Base-by-base conservation (phyloP, 305 asterid genomes). In the Fraxinus baroniana region DNA sequence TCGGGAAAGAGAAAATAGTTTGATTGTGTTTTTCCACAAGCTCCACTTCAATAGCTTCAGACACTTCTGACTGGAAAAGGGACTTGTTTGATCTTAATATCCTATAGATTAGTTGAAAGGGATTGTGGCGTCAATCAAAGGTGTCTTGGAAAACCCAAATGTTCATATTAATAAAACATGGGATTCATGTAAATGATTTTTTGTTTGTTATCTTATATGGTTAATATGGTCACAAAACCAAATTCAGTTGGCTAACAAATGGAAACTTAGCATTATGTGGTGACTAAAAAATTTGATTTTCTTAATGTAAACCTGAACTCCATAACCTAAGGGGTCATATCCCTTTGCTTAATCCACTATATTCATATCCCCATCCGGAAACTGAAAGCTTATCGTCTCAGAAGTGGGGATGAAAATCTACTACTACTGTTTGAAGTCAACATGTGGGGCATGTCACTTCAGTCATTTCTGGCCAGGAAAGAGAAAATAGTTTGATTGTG, bases 181-280 rank as follows among this genome's bases (percentile, higher is more conserved):
- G 17, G 36, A 18, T 82, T 78, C 78, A 20, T 49, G 60, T 49
- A 49, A 74, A 26, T 74, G 41, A 80, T 44, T 66, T 20, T 62
- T 26, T 74, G 3, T 46, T 46, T 46, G 49, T 18, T 7, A 62
- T 71, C 46, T 24, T 57, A 75, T 60, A 76, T 81, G 76, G 70
- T 41, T 78, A 77, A 57, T 28, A 18, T 39, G 33, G 70, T 76
- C 74, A 33, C 49, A 72, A 62, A 80, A 49, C 52, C 79, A 44
- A 18, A 77, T 33, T 73, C 79, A 70, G 55, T 80, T 36, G 68
- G 75, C 35, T 62, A 24, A 44, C 52, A 15, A 64, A 85, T 73
- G 76, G 6, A 30, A 73, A 46, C 62, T 64, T 32, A 66, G 18
- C 28, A 74, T 35, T 41, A 24, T 79, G 30, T 55, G 52, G n/a